These are phyloP conservation scores for Starmerella riodocensis DNA, from an alignment of 805 yeast species.

Conservation along the genomic window DNA sequence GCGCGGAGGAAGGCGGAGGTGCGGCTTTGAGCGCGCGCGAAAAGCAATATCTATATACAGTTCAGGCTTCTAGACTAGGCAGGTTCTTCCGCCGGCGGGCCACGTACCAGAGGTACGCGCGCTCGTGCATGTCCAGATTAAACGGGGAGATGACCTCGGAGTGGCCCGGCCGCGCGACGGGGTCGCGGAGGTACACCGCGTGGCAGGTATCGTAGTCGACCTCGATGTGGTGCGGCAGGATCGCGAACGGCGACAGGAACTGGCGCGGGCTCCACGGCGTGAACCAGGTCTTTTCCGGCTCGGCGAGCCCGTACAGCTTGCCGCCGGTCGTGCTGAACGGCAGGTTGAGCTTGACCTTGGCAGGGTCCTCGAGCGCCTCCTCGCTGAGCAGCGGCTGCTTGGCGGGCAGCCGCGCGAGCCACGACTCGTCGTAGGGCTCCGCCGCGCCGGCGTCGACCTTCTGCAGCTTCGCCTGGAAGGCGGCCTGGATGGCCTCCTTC, in stretches of 20 bases:
- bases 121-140: constrained; percentile 66
- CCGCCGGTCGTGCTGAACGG: constrained; percentile 37
- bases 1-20: too few relatives aligned
- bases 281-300: constrained; percentile 68
- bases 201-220: constrained; percentile 84
- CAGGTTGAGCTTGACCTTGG: constrained; percentile 32
- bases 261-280: constrained; percentile 97
- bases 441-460: constrained; percentile 22
- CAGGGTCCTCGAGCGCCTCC: constrained; percentile 23
- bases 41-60: not conserved
- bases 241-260: constrained; percentile 81
- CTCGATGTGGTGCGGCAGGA: constrained; percentile 85
- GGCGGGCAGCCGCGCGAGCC: constrained; percentile 37
- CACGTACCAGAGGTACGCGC: constrained; percentile 83
- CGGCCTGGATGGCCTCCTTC: constrained; percentile 20
- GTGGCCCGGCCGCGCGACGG: constrained; percentile 92
- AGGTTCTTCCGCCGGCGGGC: constrained; percentile 27
- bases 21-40: too few relatives aligned
- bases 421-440: constrained; percentile 37
- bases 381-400: constrained; percentile 35
- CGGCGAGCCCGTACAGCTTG: constrained; percentile 62
- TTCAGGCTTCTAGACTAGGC: constrained; percentile 5
- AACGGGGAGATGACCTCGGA: constrained; percentile 92
- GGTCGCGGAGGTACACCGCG: constrained; percentile 92
- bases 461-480: constrained; percentile 15